Evolutionary conservation across 768 basidiomycete species (phyloP).

Genomic region (Lenzites betulinus): DNA sequence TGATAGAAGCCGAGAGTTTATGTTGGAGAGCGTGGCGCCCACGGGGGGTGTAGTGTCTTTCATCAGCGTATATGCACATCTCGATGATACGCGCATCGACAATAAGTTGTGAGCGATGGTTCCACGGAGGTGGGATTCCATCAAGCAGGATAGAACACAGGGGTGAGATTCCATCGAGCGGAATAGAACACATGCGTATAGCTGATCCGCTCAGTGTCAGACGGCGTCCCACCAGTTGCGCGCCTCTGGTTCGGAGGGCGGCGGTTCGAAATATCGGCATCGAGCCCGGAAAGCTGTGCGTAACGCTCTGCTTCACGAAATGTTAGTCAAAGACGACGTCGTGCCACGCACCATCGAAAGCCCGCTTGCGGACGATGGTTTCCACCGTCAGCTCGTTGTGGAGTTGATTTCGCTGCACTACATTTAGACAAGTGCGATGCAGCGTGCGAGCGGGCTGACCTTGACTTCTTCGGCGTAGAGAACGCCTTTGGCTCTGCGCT

Average conservation of each 20-base stretch:
- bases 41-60: background rate
- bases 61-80: background rate
- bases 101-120: background rate
- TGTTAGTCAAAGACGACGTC: slow-evolving; percentile 10
- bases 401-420: slow-evolving; percentile 64
- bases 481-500: slow-evolving; percentile 54
- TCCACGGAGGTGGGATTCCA: no score
- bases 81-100: background rate
- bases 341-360: slow-evolving; percentile 60
- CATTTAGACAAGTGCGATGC: slow-evolving; percentile 7
- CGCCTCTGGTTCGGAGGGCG: slow-evolving; percentile 57
- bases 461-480: slow-evolving; percentile 71
- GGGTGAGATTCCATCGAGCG: no score
- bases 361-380: slow-evolving; percentile 66
- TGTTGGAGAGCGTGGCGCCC: background rate
- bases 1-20: background rate
- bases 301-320: slow-evolving; percentile 16
- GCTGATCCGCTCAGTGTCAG: slow-evolving; percentile 21
- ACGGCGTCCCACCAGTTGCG: slow-evolving; percentile 56
- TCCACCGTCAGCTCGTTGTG: slow-evolving; percentile 76
- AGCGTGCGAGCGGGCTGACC: slow-evolving; percentile 42
- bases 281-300: slow-evolving; percentile 71
- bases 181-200: no score
- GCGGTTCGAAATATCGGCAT: slow-evolving; percentile 78
- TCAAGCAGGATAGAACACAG: no score